Evolutionary conservation across 1,139 yeast species (phyloP), one percentile per base, ranked within the genome.

Genomic region (Candida tetrigidarum): DNA sequence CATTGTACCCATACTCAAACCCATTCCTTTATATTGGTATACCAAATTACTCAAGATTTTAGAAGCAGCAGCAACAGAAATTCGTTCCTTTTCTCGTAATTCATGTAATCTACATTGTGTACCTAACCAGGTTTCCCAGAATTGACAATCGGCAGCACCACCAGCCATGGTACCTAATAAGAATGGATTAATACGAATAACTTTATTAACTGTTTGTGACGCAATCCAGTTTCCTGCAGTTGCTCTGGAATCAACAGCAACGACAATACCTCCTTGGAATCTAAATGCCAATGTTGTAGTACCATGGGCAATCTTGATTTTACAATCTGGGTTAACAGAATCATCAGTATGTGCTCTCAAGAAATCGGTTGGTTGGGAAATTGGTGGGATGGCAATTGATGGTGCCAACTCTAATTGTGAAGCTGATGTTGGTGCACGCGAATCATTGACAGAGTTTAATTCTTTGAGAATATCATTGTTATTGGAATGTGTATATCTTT

Each of bases 81-180:
- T 93, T 58, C 99, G 80, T 67, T 91, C 95, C 70, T 92, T 92
- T 67, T 92, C 95, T 62, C 97, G 81, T 60, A 93, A 78, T 67
- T 93, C 99, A 66, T 92, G 96, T 58, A 93, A 74, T 61, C 99
- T 80, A 73, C 99, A 93, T 69, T 93, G 98, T 16, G 96, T 77
- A 54, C 99, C 99, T 52, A 93, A 78, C 98, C 98, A 93, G 23
- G 97, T 90, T 71, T 93, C 98, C 99, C 99, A 93, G 69, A 78
- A 95, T 68, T 95, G 99, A 77, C 99, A 93, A 71, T 93, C 99
- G 22, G 99, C 99, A 42, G 99, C 99, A 74, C 98, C 98, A 70
- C 99, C 99, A 29, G 99, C 99, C 97, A 93, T 85, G 26, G 99
- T 93, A 54, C 99, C 99, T 58, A 93, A 78, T 55, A 93, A 71